Conservation (phyloP, 2,329 filamentous ascomycete genomes). For the Trichoderma arundinaceum region DNA sequence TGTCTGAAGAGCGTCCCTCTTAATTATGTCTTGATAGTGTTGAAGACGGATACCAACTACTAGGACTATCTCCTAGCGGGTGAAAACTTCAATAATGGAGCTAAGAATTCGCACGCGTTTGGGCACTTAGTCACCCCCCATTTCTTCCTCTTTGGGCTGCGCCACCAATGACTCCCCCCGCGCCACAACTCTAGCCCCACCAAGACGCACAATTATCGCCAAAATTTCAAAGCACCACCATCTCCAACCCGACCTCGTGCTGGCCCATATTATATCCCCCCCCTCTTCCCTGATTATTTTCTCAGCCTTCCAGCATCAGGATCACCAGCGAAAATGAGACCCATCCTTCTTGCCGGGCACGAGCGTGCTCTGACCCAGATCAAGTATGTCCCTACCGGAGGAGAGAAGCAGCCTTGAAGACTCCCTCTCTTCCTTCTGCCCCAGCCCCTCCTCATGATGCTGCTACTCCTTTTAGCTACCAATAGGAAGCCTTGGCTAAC, state of each 20-base stretch:
- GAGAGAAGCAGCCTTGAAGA: slow-evolving; percentile 16
- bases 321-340: slow-evolving; percentile 70
- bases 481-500: slow-evolving; percentile 23
- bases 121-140: slow-evolving; percentile 9
- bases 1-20: no score
- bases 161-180: slow-evolving; percentile 31
- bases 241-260: slow-evolving; percentile 32
- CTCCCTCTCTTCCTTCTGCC: slow-evolving; percentile 3
- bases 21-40: no score
- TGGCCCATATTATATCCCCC: slow-evolving; percentile 29
- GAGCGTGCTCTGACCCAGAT: slow-evolving; percentile 96
- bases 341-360: slow-evolving; percentile 94
- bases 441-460: slow-evolving; percentile 13
- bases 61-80: background rate
- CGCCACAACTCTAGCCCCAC: slow-evolving; percentile 45
- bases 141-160: slow-evolving; percentile 1
- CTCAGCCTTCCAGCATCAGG: slow-evolving; percentile 38
- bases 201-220: slow-evolving; percentile 53
- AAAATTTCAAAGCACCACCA: slow-evolving; percentile 49
- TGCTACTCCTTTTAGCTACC: slow-evolving; percentile 14
- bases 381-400: slow-evolving; percentile 61
- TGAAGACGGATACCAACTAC: no score
- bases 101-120: background rate
- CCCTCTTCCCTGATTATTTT: slow-evolving; percentile 31
- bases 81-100: background rate